Percentiles rank a stretch among this genome's conserved stretches.
phyloP scores from a whole-genome alignment of 805 yeast genomes.

The Clavispora carvajalis region DNA sequence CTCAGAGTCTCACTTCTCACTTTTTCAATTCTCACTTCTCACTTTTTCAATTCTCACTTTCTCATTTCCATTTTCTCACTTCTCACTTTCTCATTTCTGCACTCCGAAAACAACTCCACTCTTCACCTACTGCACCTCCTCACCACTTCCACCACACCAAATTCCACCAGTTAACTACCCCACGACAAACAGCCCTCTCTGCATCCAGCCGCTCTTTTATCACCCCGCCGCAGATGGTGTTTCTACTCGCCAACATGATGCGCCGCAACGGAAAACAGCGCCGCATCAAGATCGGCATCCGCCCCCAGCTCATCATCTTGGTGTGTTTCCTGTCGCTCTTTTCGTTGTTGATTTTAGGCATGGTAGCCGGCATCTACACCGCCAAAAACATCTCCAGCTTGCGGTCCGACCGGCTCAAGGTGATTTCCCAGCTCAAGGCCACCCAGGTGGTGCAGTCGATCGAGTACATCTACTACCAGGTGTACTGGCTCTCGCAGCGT shows the following conservation, averaged over 20 bases:
- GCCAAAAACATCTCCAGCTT: conserved; percentile 54
- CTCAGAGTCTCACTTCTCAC: too few relatives aligned
- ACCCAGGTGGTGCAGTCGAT: conserved; percentile 71
- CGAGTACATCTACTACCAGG: conserved; percentile 60
- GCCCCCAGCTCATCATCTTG: conserved; percentile 68
- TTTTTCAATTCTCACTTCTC: too few relatives aligned
- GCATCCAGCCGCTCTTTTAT: too few relatives aligned
- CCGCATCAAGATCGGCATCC: conserved; percentile 50
- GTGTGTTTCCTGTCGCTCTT: conserved; percentile 66
- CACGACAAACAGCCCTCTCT: too few relatives aligned
- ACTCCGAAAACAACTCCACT: too few relatives aligned
- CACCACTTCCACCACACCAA: too few relatives aligned
- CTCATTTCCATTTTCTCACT: too few relatives aligned
- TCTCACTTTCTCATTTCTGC: too few relatives aligned
- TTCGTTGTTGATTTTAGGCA: conserved; percentile 66
- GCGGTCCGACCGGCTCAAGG: conserved; percentile 66
- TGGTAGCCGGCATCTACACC: conserved; percentile 71
- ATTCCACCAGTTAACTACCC: too few relatives aligned
- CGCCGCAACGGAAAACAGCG: conserved; percentile 8
- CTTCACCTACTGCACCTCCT: too few relatives aligned
- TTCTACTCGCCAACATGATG: not conserved
- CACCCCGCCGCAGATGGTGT: too few relatives aligned
- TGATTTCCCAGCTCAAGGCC: conserved; percentile 76
- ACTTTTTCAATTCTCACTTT: too few relatives aligned
- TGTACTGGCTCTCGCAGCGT: conserved; percentile 56